Conservation (phyloP, 345 rosid genomes). For the Aethionema arabicum region DNA sequence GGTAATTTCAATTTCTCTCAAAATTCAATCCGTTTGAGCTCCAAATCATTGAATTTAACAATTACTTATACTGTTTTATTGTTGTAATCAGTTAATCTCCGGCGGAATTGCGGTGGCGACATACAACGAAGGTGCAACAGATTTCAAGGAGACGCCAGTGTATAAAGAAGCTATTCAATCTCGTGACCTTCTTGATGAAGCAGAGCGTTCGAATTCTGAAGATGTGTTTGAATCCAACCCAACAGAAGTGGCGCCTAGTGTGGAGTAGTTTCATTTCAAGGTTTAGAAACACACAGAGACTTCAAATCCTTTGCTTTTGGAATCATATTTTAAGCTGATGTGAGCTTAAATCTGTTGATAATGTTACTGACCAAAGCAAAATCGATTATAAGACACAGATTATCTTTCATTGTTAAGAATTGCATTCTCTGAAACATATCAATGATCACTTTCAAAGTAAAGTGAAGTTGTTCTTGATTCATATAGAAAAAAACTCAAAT, state of each 20-base stretch:
- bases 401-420: slow-evolving; percentile 13
- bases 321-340: slow-evolving; percentile 12
- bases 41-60: too few relatives aligned
- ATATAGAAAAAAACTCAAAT: not conserved
- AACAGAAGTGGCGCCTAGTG: slow-evolving; percentile 92
- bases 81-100: slow-evolving; percentile 56
- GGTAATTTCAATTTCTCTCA: slow-evolving; percentile 39
- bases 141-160: slow-evolving; percentile 84
- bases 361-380: slow-evolving; percentile 28
- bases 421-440: slow-evolving; percentile 7
- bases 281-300: slow-evolving; percentile 15
- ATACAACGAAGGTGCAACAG: slow-evolving; percentile 88
- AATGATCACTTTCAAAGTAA: not conserved
- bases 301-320: slow-evolving; percentile 22
- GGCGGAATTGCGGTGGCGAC: slow-evolving; percentile 83
- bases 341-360: slow-evolving; percentile 29
- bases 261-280: slow-evolving; percentile 52
- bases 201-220: slow-evolving; percentile 66
- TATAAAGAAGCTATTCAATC: slow-evolving; percentile 76
- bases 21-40: too few relatives aligned
- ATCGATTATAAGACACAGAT: slow-evolving; percentile 1
- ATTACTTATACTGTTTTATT: not conserved
- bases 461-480: not conserved
- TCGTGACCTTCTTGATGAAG: slow-evolving; percentile 71
- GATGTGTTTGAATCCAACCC: slow-evolving; percentile 96